These are phyloP conservation scores for Scutellaria barbata DNA, from an alignment of 257 asterid genomes.

Conservation along the genomic window DNA sequence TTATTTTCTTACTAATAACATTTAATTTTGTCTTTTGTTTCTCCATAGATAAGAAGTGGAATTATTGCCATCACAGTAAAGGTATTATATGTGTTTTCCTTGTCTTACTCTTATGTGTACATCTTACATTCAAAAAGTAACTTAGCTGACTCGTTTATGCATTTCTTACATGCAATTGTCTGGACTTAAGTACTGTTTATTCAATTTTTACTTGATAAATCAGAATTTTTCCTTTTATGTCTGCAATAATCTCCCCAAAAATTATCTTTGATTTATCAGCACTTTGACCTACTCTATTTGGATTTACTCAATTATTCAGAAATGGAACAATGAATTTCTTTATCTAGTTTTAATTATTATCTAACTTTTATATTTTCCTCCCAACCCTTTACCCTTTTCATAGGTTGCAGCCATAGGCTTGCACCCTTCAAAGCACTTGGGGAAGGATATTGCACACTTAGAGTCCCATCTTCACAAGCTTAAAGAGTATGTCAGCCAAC, in stretches of 20 bases:
- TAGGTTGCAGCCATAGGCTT: conserved; percentile 99
- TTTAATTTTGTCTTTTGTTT: conserved; percentile 29
- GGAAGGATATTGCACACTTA: conserved; percentile 71
- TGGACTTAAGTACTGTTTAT: conserved; percentile 10
- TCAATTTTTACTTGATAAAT: conserved; percentile 1
- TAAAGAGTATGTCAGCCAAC: conserved; percentile 69
- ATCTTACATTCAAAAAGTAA: conserved; percentile 6
- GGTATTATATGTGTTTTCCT: conserved; percentile 48
- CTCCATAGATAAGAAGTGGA: conserved; percentile 69
- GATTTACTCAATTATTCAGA: not conserved
- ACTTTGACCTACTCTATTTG: conserved; percentile 12
- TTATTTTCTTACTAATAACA: conserved; percentile 17
- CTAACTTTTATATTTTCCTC: conserved; percentile 27
- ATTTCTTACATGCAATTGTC: not conserved
- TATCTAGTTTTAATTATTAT: conserved; percentile 6
- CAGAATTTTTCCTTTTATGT: conserved; percentile 2
- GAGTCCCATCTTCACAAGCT: conserved; percentile 85
- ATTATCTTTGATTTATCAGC: conserved; percentile 7
- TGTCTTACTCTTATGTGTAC: conserved; percentile 4
- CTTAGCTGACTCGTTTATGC: not conserved
- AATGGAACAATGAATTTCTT: not conserved
- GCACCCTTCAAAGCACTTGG: conserved; percentile 90
- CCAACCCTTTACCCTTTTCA: conserved; percentile 24
- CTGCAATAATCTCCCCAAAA: conserved; percentile 10
- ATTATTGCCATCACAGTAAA: conserved; percentile 82